A percentile compares a stretch with the other conserved stretches of the same genome.
Evolutionary conservation across 2,329 filamentous ascomycete species (phyloP).

Genomic region (Thelonectria discophora): DNA sequence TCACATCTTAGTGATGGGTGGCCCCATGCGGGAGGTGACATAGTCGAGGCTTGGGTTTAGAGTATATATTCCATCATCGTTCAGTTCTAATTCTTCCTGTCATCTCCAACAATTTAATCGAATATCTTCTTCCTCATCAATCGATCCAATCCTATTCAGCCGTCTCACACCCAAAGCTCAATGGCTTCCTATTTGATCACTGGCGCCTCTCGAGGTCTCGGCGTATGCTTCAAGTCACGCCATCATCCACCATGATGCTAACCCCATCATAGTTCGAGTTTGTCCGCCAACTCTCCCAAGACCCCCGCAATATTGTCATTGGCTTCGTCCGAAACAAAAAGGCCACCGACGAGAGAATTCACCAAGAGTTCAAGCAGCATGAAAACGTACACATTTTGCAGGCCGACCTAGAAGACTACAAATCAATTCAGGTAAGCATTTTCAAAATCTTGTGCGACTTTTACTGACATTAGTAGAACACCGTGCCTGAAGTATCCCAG

Average conservation of each 20-base stretch:
- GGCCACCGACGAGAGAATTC: constrained; percentile 50
- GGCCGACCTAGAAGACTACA: constrained; percentile 22
- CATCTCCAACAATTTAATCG: background rate
- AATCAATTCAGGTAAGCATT: constrained; percentile 20
- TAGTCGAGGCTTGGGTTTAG: no score
- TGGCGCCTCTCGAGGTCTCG: constrained; percentile 9
- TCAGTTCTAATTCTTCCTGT: background rate
- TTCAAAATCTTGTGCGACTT: accelerated
- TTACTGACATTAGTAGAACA: constrained; percentile 1
- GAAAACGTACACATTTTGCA: constrained; percentile 30
- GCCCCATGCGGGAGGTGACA: no score
- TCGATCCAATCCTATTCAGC: background rate
- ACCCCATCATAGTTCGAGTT: constrained; percentile 41
- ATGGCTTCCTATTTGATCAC: constrained; percentile 8
- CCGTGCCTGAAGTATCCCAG: constrained; percentile 41
- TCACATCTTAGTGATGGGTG: background rate
- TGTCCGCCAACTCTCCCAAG: constrained; percentile 52
- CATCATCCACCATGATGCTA: background rate
- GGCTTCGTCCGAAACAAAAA: constrained; percentile 55
- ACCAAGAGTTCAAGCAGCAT: constrained; percentile 41
- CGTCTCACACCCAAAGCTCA: background rate
- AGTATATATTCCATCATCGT: background rate
- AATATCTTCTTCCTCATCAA: background rate
- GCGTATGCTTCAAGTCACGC: background rate
- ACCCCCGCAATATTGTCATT: constrained; percentile 52